Evolutionary conservation across 164 flowering plant species (phyloP).

Genomic region (Dillenia turbinata): DNA sequence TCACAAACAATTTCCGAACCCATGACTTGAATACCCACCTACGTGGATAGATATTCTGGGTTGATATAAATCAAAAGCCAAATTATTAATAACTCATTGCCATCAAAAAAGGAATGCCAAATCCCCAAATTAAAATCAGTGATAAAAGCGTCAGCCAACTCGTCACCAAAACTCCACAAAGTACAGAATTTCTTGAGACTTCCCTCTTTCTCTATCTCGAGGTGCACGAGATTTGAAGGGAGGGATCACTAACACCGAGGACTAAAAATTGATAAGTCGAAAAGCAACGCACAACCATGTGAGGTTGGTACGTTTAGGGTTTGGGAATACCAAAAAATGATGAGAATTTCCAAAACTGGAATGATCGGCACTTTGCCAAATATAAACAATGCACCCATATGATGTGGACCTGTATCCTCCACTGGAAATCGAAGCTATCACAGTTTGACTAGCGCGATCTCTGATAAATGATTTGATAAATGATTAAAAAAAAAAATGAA

Average conservation of each 20-base stretch:
- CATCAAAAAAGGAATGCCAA: too few relatives aligned
- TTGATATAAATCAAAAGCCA: too few relatives aligned
- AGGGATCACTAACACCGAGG: slow-evolving; percentile 9
- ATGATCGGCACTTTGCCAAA: slow-evolving; percentile 3
- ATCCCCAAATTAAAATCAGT: too few relatives aligned
- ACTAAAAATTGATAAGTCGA: too few relatives aligned
- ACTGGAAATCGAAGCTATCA: slow-evolving; percentile 10
- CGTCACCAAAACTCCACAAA: background rate
- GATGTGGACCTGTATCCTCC: slow-evolving; percentile 29
- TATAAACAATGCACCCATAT: slow-evolving; percentile 15
- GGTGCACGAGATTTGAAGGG: slow-evolving; percentile 10
- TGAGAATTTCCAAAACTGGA: slow-evolving; percentile 24
- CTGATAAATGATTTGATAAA: background rate
- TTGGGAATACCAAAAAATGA: slow-evolving; percentile 3
- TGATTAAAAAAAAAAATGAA: too few relatives aligned
- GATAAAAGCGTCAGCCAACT: too few relatives aligned
- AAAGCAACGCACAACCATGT: slow-evolving; percentile 4
- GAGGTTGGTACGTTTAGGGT: slow-evolving; percentile 7
- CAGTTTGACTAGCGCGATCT: slow-evolving; percentile 29
- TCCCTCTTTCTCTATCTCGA: slow-evolving; percentile 1
- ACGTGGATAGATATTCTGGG: too few relatives aligned
- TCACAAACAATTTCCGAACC: too few relatives aligned
- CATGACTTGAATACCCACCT: too few relatives aligned
- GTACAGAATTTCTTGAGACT: background rate
- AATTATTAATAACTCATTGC: too few relatives aligned